phyloP scores from a whole-genome alignment of 768 basidiomycete genomes.

The Roridomyces roridus region DNA sequence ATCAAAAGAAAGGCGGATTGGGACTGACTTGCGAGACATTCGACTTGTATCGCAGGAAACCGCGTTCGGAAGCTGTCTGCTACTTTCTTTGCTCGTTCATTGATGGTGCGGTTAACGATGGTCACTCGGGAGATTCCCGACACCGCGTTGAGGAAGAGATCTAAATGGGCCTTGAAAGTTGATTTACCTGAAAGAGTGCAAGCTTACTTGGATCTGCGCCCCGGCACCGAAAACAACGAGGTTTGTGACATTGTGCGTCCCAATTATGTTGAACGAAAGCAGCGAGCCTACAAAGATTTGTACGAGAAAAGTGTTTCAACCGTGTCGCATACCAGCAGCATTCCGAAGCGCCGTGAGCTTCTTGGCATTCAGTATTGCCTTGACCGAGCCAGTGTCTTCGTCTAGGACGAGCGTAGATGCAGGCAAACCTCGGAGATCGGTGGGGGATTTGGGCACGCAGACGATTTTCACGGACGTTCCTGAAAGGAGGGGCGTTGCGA shows the following conservation, averaged over 20 bases:
- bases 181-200: neutral
- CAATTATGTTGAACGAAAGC: conserved; percentile 64
- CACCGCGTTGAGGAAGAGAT: conserved; percentile 64
- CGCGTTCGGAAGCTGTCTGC: conserved; percentile 26
- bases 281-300: too few species aligned
- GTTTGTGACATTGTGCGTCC: conserved; percentile 42
- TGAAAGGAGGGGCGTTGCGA: conserved; percentile 34
- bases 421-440: conserved; percentile 64
- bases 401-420: conserved; percentile 81
- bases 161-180: conserved; percentile 57
- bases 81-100: conserved; percentile 53
- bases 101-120: conserved; percentile 68
- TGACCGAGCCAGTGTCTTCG: conserved; percentile 69
- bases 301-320: too few species aligned
- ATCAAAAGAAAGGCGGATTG: conserved; percentile 19
- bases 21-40: conserved; percentile 31
- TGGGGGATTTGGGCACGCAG: conserved; percentile 60
- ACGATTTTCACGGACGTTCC: conserved; percentile 85
- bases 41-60: conserved; percentile 30
- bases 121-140: conserved; percentile 56
- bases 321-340: conserved; percentile 63
- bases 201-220: conserved; percentile 54
- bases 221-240: conserved; percentile 79
- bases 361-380: conserved; percentile 79
- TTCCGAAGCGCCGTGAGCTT: conserved; percentile 82